These are phyloP conservation scores for Acarospora socialis DNA, from an alignment of 2,329 filamentous ascomycete genomes.

Conservation along the genomic window DNA sequence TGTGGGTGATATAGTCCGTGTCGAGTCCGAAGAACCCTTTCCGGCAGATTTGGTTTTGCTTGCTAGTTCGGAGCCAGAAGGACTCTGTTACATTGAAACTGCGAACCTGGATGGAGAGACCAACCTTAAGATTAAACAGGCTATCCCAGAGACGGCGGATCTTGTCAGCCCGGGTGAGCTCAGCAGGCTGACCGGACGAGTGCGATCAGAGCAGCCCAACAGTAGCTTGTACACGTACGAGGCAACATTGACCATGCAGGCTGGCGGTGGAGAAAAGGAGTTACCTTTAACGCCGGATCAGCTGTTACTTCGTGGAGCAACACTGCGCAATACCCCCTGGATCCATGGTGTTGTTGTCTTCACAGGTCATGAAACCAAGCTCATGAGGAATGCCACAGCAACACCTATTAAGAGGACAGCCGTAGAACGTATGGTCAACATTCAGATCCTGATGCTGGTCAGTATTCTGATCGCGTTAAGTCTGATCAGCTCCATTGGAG, in stretches of 20 bases:
- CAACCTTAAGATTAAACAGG: slow-evolving; percentile 98
- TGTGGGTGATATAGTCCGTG: slow-evolving; percentile 82
- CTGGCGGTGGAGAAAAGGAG: slow-evolving; percentile 86
- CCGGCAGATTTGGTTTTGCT: slow-evolving; percentile 85
- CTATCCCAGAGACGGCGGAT: slow-evolving; percentile 76
- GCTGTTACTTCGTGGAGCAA: slow-evolving; percentile 81
- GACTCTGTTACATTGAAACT: slow-evolving; percentile 96
- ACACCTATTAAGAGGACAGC: slow-evolving; percentile 96
- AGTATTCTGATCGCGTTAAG: slow-evolving; percentile 71
- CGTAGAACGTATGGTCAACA: slow-evolving; percentile 86
- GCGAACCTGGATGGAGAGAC: slow-evolving; percentile 96
- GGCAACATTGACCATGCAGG: slow-evolving; percentile 80
- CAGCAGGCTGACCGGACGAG: slow-evolving; percentile 67
- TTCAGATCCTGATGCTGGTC: slow-evolving; percentile 81
- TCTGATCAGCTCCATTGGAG: slow-evolving; percentile 79
- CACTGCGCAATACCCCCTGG: slow-evolving; percentile 91
- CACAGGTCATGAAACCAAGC: slow-evolving; percentile 92
- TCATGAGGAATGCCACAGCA: slow-evolving; percentile 96
- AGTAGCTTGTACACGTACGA: slow-evolving; percentile 98
- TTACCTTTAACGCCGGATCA: slow-evolving; percentile 82
- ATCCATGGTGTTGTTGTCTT: slow-evolving; percentile 93
- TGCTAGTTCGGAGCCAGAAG: slow-evolving; percentile 91
- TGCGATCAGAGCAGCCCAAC: slow-evolving; percentile 94
- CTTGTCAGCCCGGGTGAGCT: slow-evolving; percentile 79
- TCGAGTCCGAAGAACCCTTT: slow-evolving; percentile 90